Conservation (phyloP, 2,329 filamentous ascomycete genomes). For the Colletotrichum theobromicola region DNA sequence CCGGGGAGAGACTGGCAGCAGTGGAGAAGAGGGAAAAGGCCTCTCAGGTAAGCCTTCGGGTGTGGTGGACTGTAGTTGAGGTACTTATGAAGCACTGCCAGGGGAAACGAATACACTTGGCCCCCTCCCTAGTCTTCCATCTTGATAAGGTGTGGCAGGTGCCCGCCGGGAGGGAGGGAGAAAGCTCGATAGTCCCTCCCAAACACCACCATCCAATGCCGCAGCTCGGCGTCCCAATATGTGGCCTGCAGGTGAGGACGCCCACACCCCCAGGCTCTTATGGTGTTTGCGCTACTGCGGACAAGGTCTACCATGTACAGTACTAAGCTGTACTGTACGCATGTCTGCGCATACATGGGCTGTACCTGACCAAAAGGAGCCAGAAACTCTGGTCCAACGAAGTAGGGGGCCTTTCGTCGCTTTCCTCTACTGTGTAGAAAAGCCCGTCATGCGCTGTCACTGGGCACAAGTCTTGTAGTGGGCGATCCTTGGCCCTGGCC, state of each 20-base stretch:
- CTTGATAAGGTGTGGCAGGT: slow-evolving; percentile 22
- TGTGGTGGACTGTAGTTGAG: slow-evolving; percentile 14
- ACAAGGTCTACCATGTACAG: slow-evolving; percentile 10
- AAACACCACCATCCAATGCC: slow-evolving; percentile 13
- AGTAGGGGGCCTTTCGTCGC: not conserved
- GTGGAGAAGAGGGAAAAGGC: slow-evolving; percentile 21
- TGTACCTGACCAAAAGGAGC: slow-evolving; percentile 9
- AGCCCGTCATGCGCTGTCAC: slow-evolving; percentile 4
- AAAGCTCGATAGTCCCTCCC: slow-evolving; percentile 5
- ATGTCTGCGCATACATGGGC: slow-evolving; percentile 1
- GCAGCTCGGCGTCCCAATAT: slow-evolving; percentile 13
- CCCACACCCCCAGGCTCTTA: slow-evolving; percentile 5
- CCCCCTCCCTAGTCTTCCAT: slow-evolving; percentile 9
- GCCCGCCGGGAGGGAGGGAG: slow-evolving; percentile 9
- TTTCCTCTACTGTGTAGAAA: not conserved
- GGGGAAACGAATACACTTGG: slow-evolving; percentile 5
- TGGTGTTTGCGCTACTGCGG: slow-evolving; percentile 15
- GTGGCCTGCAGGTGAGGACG: slow-evolving; percentile 16
- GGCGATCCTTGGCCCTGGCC: slow-evolving; percentile 11
- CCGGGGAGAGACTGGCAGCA: slow-evolving; percentile 14
- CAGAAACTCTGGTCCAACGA: not conserved
- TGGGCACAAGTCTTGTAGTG: slow-evolving; percentile 3
- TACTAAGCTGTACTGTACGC: slow-evolving; percentile 1
- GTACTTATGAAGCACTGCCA: slow-evolving; percentile 18
- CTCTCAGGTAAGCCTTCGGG: not conserved